Evolutionary conservation across 305 asterid genomes (phyloP).

Genomic region (Fraxinus baroniana): DNA sequence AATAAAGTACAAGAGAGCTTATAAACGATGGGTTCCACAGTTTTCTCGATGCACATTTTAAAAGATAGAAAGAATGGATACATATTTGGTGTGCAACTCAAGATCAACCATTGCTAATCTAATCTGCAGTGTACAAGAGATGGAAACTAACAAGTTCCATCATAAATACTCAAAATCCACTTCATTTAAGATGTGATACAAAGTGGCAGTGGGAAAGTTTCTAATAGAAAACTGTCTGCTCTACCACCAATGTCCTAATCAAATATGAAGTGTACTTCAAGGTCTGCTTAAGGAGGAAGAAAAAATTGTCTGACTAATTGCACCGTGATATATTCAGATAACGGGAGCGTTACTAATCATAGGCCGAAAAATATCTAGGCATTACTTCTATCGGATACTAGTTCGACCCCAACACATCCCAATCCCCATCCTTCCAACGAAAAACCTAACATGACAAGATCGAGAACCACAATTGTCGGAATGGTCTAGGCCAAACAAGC

Average conservation of each 20-base stretch:
- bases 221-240: too few species aligned
- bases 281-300: background rate
- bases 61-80: too few species aligned
- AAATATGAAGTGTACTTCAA: background rate
- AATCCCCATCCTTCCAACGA: background rate
- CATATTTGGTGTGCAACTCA: conserved; percentile 44
- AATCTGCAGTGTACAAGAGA: conserved; percentile 53
- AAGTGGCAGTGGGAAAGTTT: too few species aligned
- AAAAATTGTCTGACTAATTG: background rate
- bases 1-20: too few species aligned
- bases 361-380: background rate
- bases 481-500: background rate
- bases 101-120: conserved; percentile 80
- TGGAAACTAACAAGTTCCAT: background rate
- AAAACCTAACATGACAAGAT: background rate
- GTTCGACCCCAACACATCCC: background rate
- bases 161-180: background rate
- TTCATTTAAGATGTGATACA: background rate
- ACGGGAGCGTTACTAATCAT: background rate
- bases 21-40: too few species aligned
- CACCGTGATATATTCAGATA: background rate
- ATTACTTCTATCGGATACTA: background rate
- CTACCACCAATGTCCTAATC: too few species aligned
- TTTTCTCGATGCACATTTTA: too few species aligned
- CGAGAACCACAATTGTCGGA: background rate